Evolutionary conservation across 1,139 yeast genomes (phyloP).

Genomic region (Magnusiomyces sp.): DNA sequence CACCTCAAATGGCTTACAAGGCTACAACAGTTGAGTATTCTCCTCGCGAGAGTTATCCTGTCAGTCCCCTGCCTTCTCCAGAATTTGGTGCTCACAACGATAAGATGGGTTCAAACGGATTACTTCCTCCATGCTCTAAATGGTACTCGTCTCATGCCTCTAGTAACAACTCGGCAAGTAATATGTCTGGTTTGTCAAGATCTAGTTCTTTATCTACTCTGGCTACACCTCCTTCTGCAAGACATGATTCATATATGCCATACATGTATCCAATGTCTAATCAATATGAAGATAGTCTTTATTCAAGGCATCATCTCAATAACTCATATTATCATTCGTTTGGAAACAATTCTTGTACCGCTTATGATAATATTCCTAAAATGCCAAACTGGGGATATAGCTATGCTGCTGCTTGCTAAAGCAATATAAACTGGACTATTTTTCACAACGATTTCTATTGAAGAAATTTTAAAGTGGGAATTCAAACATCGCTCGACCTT

Average conservation of each 20-base stretch:
- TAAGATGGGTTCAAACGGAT: constrained; percentile 6
- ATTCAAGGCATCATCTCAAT: constrained; percentile 3
- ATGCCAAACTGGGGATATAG: constrained; percentile 11
- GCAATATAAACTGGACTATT: too few relatives aligned
- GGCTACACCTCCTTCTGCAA: constrained; percentile 1
- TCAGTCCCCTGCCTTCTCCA: constrained; percentile 13
- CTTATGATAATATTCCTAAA: constrained; percentile 13
- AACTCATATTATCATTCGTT: constrained; percentile 9
- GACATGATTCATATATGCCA: not conserved
- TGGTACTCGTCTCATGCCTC: not conserved
- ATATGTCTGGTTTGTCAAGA: constrained; percentile 1
- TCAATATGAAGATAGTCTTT: not conserved
- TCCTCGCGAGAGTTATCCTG: constrained; percentile 7
- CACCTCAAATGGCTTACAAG: constrained; percentile 3
- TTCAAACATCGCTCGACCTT: too few relatives aligned
- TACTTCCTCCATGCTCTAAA: not conserved
- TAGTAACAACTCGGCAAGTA: not conserved
- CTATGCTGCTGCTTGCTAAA: constrained; percentile 13
- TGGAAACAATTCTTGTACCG: constrained; percentile 10
- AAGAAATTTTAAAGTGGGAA: too few relatives aligned
- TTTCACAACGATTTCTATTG: too few relatives aligned
- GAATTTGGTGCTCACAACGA: too few relatives aligned
- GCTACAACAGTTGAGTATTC: constrained; percentile 1
- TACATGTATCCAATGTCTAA: not conserved
- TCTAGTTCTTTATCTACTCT: constrained; percentile 7